Percentiles rank a stretch among this genome's conserved stretches.
phyloP scores from a whole-genome alignment of 23 red algal species.

The Gracilaria domingensis region DNA sequence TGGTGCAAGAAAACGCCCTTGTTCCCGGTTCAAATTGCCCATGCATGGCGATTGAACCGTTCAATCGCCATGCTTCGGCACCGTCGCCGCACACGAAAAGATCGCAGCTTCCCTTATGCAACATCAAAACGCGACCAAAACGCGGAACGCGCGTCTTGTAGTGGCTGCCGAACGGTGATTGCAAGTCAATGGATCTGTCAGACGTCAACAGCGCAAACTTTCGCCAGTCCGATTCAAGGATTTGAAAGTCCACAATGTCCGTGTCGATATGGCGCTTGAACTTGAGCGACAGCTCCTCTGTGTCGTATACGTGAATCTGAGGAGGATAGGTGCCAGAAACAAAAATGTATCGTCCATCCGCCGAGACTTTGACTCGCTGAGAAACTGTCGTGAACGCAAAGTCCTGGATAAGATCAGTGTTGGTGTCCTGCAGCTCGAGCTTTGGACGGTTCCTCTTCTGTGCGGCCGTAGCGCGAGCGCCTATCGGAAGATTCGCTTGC shows the following conservation, averaged over 20 bases:
- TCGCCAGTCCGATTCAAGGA: slow-evolving; percentile 89
- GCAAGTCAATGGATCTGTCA: slow-evolving; percentile 82
- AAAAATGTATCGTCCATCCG: slow-evolving; percentile 69
- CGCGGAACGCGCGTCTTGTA: slow-evolving; percentile 84
- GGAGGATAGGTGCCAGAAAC: slow-evolving; percentile 87
- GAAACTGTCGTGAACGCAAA: slow-evolving; percentile 85
- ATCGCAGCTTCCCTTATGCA: slow-evolving; percentile 78
- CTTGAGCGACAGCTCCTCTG: slow-evolving; percentile 88
- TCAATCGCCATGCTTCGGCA: slow-evolving; percentile 84
- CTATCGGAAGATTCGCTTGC: slow-evolving; percentile 36
- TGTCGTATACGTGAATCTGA: slow-evolving; percentile 88
- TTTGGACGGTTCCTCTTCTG: slow-evolving; percentile 63
- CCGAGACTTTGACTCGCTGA: slow-evolving; percentile 60
- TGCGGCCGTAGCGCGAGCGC: slow-evolving; percentile 37
- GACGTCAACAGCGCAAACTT: slow-evolving; percentile 89
- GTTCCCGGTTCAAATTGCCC: slow-evolving; percentile 93
- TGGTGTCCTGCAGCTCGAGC: slow-evolving; percentile 52
- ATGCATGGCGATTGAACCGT: too few relatives aligned
- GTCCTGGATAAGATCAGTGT: slow-evolving; percentile 83
- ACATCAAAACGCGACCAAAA: slow-evolving; percentile 81
- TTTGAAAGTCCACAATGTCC: slow-evolving; percentile 91
- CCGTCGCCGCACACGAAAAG: slow-evolving; percentile 84
- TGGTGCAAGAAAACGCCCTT: slow-evolving; percentile 91
- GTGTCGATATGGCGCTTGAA: slow-evolving; percentile 89
- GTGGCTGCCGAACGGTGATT: slow-evolving; percentile 83